These are phyloP conservation scores for Tuber microsphaerosporum DNA, from an alignment of 495 filamentous ascomycete genomes.

Conservation along the genomic window DNA sequence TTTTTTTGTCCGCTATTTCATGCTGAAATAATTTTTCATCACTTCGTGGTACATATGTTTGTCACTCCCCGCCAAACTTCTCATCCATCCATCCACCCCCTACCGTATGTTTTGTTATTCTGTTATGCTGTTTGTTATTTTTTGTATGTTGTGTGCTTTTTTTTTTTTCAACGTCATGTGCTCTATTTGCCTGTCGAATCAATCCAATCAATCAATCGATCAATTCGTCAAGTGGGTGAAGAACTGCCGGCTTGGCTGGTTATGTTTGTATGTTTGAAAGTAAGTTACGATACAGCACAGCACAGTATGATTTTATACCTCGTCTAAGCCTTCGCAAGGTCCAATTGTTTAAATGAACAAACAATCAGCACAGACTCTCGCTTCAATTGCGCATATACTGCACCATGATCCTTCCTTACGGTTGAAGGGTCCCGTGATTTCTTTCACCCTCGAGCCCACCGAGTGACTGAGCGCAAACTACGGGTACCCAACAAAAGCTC, in stretches of 20 bases:
- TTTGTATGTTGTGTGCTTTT: slow-evolving; percentile 5
- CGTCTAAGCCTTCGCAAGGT: neutral
- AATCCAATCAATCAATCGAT: neutral
- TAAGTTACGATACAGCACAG: slow-evolving; percentile 1
- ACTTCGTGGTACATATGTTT: slow-evolving; percentile 1
- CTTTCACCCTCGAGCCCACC: neutral
- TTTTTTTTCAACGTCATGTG: neutral
- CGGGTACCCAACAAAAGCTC: neutral
- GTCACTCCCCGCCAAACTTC: neutral
- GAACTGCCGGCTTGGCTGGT: slow-evolving; percentile 4
- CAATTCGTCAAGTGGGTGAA: neutral
- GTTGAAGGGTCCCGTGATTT: neutral
- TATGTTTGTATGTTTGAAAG: neutral
- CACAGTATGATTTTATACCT: neutral
- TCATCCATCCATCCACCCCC: neutral
- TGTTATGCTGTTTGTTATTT: slow-evolving; percentile 4
- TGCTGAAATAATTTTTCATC: neutral
- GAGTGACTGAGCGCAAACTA: neutral
- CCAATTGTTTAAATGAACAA: neutral
- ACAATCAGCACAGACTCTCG: neutral
- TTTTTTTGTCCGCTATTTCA: neutral
- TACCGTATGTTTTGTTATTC: slow-evolving; percentile 4
- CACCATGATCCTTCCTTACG: neutral
- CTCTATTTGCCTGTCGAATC: slow-evolving; percentile 3
- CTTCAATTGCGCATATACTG: neutral